A percentile compares a stretch with the other conserved stretches of the same genome.
Evolutionary conservation across 148 eudicot species (phyloP).

Genomic region (Cornus kousa): DNA sequence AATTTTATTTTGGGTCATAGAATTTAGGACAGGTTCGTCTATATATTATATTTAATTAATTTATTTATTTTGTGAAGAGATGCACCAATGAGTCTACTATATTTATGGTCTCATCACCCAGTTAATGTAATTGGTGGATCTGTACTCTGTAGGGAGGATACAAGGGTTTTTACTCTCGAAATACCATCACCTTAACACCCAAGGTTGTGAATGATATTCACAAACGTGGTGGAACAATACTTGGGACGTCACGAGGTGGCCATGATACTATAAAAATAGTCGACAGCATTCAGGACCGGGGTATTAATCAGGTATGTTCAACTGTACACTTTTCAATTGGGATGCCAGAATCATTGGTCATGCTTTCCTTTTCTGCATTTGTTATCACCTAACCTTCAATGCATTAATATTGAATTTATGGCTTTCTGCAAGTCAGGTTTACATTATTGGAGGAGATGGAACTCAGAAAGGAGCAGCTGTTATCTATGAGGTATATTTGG

Average conservation of each 20-base stretch:
- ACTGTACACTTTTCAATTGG: neutral
- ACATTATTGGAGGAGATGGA: conserved; percentile 24
- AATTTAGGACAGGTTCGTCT: neutral
- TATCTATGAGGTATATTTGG: conserved; percentile 16
- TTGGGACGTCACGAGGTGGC: conserved; percentile 41
- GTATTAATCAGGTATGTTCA: conserved; percentile 24
- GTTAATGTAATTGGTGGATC: neutral
- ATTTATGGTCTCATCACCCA: neutral
- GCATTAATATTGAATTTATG: neutral
- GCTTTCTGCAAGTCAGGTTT: conserved; percentile 5
- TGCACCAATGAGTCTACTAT: neutral
- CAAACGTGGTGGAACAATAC: conserved; percentile 40
- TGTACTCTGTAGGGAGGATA: conserved; percentile 36
- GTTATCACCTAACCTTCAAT: neutral
- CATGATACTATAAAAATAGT: conserved; percentile 28
- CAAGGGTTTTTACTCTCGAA: conserved; percentile 30
- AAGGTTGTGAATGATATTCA: conserved; percentile 36
- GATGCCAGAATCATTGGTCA: neutral
- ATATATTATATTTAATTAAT: too few relatives aligned
- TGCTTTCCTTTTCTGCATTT: neutral
- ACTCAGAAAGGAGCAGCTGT: conserved; percentile 25
- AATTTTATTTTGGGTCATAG: neutral
- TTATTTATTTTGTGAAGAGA: too few relatives aligned
- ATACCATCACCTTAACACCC: conserved; percentile 32
- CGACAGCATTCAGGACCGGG: conserved; percentile 27